Base-by-base conservation (phyloP, 345 rosid genomes). In the Litchi chinensis region DNA sequence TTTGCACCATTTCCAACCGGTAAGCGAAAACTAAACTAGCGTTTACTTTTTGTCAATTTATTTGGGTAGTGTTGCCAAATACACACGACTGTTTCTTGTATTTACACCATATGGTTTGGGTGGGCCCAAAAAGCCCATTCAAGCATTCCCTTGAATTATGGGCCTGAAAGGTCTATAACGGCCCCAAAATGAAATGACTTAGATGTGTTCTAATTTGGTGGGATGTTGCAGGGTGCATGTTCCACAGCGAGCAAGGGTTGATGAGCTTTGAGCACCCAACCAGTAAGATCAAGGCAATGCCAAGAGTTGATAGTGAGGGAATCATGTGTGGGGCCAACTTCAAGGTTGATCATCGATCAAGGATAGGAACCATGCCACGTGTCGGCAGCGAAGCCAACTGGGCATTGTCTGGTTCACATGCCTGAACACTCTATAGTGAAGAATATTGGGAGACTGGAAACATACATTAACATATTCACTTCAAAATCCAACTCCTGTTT, bases 361-460 rank as follows among this genome's bases (percentile, higher is more conserved):
- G 83, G 79, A 77, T 79, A 8, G 70, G 54, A 32, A 73, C 13
- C 65, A 88, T 92, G 85, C 93, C 93, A 10, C 90, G 94, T 65
- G 94, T 91, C 0, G 97, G 94, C 0, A 92, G 97, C 41, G 97
- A 88, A 84, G 92, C 88, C 32, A 84, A 91, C 72, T 92, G 94
- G 94, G 94, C 97, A 12, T 64, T 92, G 68, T 77, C 87, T n/a
- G 80, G 91, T 44, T 83, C 86, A 19, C 40, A 46, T 18, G 82
- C 77, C 28, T 85, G 71, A 79, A 46, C 37, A 32, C 37, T 32
- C 37, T 2, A 32, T 1, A 32, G 37, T 32, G 37, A 32, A 22
- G 32, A 48, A 4, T 28, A 41, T 43, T 57, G 46, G 46, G 18
- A 59, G 50, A 43, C 41, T 15, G 41, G 37, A 32, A 32, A 32